Evolutionary conservation across 73 alveolate genomes (phyloP), one percentile per base, ranked within the genome.

Genomic region (Paramecium sexaurelia): DNA sequence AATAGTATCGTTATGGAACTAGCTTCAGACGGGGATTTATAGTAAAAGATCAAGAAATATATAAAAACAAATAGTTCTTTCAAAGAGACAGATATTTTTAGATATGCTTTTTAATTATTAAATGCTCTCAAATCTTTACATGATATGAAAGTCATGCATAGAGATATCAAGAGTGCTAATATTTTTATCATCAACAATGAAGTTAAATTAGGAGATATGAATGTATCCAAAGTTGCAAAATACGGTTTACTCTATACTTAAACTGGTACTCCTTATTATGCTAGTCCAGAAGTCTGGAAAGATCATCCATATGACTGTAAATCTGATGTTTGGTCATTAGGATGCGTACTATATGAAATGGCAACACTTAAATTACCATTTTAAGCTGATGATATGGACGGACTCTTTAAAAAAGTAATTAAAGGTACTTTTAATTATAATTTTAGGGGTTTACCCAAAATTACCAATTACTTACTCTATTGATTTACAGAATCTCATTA

Each of bases 231-330:
- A 86, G 97, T 97, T 19, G 94, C 96, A 3, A 92, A 95, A 19
- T 87, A 92, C 22, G 98, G 98, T 0, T 61, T 97, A 56, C 95
- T 97, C 75, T 85, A 96, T 66, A 98, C 99, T 15, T 94, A 94
- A 55, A 98, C 98, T 27, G 99, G 99, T 5, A 98, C 99, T 0
- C 99, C 99, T 4, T 98, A 98, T 67, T 98, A 98, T 93, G 96
- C 97, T 94, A 91, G 96, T 67, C 97, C 97, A 20, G 97, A 94
- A 37, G 97, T 94, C 15, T 94, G 97, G 97, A 92, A 92, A 87
- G 97, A 94, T 45, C 87, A 75, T 45, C 97, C 97, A 0, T 94
- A 94, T 75, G 91, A 83, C 27, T 67, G 66, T 27, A 94, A 94
- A 75, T 78, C 94, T 51, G 97, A 94, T 92, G 78, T 94, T 19